Base-by-base conservation (phyloP, 1,284 basidiomycete genomes). In the Cerrena zonata region DNA sequence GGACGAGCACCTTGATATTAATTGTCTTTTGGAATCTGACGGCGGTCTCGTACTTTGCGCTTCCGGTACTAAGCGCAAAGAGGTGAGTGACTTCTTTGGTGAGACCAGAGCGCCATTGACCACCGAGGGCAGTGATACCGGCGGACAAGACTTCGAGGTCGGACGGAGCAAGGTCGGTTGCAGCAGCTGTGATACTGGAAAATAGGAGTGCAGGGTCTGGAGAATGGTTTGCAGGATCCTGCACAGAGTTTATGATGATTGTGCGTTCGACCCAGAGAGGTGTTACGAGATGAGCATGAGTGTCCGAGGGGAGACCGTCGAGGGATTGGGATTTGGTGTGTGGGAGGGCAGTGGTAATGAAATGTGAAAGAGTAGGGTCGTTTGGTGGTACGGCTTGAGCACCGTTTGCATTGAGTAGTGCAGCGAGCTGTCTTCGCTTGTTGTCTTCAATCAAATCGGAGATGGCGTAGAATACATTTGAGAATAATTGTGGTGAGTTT, bases 61-160 rank as follows among this genome's bases (percentile, higher is more conserved):
- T 74, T 1, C 69, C 72, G 0, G 66, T 61, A 21, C 69, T 67
- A 23, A 84, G 66, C 25, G 82, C 81, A 58, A 94, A 86, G 45
- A 94, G 76, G 64, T 94, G 91, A 1, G 91, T 94, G 36, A 92
- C 85, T 56, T 94, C 91, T 52, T 79, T 78, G 0, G 89, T 91
- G 47, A 92, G 76, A 3, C 81, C 82, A 1, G 72, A 70, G 13
- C 86, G 77, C 79, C 82, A 91, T 64, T 89, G 85, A 2, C 93
- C 92, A 0, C 93, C 91, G n/a, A 90, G 78, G 0, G 83, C 78
- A 1, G 76, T 72, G 40, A 94, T 82, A 0, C 82, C 86, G 0
- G 82, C 84, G 1, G 78, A 78, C 38, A 94, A 77, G 4, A 88
- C 78, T 60, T 91, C 89, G 37, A 79, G 68, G 65, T 93, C 90